Conservation (phyloP, 495 filamentous ascomycete genomes). For the Annulohypoxylon moriforme region DNA sequence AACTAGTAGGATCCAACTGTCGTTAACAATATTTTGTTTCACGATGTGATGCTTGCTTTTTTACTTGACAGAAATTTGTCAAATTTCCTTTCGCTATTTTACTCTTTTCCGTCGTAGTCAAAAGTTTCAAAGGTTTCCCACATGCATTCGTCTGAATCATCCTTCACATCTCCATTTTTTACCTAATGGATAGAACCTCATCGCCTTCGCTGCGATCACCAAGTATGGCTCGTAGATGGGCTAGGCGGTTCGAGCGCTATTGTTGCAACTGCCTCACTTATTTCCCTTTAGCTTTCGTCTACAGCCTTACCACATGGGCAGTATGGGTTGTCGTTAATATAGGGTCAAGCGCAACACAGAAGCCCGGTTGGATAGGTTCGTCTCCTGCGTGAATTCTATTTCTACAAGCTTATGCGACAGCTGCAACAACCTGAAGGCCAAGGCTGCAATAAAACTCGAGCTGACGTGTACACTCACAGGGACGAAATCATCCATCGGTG, state of each 20-base stretch:
- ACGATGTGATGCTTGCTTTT: conserved; percentile 37
- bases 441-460: neutral
- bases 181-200: conserved; percentile 45
- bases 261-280: conserved; percentile 85
- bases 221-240: conserved; percentile 67
- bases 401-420: neutral
- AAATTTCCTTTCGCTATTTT: conserved; percentile 11
- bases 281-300: conserved; percentile 90
- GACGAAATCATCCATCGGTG: conserved; percentile 63
- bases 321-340: conserved; percentile 86
- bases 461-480: conserved; percentile 48
- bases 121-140: no score
- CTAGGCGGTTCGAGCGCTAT: conserved; percentile 80
- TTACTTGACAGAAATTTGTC: conserved; percentile 21
- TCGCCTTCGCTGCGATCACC: conserved; percentile 44
- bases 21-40: conserved; percentile 22
- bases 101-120: neutral
- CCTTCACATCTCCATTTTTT: neutral
- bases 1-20: conserved; percentile 1
- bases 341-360: conserved; percentile 64
- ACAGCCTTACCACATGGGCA: conserved; percentile 89
- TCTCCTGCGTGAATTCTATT: conserved; percentile 16
- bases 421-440: neutral
- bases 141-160: neutral
- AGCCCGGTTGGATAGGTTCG: conserved; percentile 76